These are phyloP conservation scores for Lichtheimia corymbifera DNA, from an alignment of 371 early-diverging fungal species.

Conservation along the genomic window DNA sequence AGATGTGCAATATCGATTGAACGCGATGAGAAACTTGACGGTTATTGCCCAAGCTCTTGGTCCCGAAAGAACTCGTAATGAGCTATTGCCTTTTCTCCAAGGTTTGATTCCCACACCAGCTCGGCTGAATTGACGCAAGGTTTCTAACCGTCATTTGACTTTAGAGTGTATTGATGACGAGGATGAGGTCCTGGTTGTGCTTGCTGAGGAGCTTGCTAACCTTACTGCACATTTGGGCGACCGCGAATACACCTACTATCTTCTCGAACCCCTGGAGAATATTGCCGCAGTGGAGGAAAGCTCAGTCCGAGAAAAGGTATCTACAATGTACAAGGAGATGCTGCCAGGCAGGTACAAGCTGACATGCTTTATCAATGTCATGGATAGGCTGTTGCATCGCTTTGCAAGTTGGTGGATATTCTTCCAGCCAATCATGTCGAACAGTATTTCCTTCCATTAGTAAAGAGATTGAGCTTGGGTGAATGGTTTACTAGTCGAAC, in stretches of 20 bases:
- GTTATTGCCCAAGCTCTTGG: constrained; percentile 95
- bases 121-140: constrained; percentile 1
- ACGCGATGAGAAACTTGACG: constrained; percentile 87
- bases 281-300: constrained; percentile 97
- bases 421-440: constrained; percentile 82
- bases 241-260: constrained; percentile 77
- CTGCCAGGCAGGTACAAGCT: neutral
- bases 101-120: constrained; percentile 50
- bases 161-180: constrained; percentile 98
- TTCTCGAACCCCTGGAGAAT: constrained; percentile 92
- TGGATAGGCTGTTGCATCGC: constrained; percentile 88
- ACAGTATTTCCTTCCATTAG: constrained; percentile 84
- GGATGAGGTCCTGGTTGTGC: constrained; percentile 92
- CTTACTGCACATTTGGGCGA: constrained; percentile 94
- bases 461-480: constrained; percentile 89
- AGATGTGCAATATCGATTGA: constrained; percentile 88
- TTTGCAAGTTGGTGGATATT: constrained; percentile 72
- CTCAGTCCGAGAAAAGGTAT: constrained; percentile 92
- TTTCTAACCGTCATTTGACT: constrained; percentile 3
- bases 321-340: too few relatives aligned
- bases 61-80: constrained; percentile 91
- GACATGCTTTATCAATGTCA: neutral
- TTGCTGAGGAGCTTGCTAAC: constrained; percentile 94
- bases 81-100: constrained; percentile 96
- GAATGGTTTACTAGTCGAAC: constrained; percentile 98